Percentiles rank a stretch among this genome's conserved stretches.
phyloP scores from a whole-genome alignment of 2,329 filamentous ascomycete genomes.

The Beauveria rudraprayagi region DNA sequence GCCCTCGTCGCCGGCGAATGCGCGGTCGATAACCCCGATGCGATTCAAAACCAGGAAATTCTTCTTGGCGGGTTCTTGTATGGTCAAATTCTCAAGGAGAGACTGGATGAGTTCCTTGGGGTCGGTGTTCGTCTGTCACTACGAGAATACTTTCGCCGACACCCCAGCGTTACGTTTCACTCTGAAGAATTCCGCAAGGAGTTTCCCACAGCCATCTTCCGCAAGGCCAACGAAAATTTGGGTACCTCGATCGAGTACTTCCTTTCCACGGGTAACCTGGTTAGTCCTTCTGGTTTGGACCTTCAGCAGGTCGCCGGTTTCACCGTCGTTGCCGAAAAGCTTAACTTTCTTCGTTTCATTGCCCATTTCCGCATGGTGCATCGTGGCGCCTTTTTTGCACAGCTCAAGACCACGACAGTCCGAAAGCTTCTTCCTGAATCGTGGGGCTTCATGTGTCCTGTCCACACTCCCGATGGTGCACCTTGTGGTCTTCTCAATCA shows the following conservation, averaged over 20 bases:
- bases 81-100: conserved; percentile 91
- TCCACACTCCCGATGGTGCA: conserved; percentile 92
- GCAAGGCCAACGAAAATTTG: conserved; percentile 78
- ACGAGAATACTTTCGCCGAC: conserved; percentile 48
- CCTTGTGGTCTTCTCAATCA: conserved; percentile 95
- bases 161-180: conserved; percentile 62
- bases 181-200: conserved; percentile 71
- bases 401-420: conserved; percentile 94
- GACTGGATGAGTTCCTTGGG: conserved; percentile 77
- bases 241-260: conserved; percentile 89
- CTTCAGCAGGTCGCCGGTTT: conserved; percentile 92
- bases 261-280: conserved; percentile 87
- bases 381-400: conserved; percentile 96
- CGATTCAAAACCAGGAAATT: conserved; percentile 92
- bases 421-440: conserved; percentile 92
- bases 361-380: conserved; percentile 99
- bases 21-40: conserved; percentile 89
- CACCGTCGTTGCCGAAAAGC: conserved; percentile 94
- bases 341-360: conserved; percentile 98
- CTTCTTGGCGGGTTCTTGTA: conserved; percentile 89
- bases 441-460: conserved; percentile 96
- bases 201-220: conserved; percentile 70
- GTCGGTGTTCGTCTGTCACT: conserved; percentile 43
- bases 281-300: conserved; percentile 86
- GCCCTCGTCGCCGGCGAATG: conserved; percentile 88